Conservation (phyloP, 2,329 filamentous ascomycete species). For the Colletotrichum shisoi region DNA sequence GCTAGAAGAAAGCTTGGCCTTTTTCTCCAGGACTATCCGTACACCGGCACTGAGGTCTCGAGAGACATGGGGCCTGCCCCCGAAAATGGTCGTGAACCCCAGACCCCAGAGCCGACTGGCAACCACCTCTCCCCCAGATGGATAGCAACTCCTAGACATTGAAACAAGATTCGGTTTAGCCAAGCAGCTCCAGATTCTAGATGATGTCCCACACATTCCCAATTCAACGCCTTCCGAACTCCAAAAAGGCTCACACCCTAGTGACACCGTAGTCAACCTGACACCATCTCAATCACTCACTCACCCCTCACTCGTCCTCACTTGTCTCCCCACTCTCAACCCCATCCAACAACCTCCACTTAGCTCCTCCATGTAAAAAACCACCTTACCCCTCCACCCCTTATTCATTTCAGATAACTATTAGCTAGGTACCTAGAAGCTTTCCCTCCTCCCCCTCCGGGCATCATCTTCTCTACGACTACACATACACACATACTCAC, state of each 20-base stretch:
- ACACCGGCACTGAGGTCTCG: neutral
- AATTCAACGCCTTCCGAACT: neutral
- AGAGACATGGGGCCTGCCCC: neutral
- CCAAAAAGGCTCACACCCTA: neutral
- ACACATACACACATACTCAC: neutral
- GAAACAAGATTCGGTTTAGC: neutral
- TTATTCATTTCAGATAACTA: slow-evolving; percentile 14
- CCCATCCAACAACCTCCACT: slow-evolving; percentile 3
- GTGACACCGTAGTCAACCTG: neutral
- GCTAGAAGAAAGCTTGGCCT: slow-evolving; percentile 2
- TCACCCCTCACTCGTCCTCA: neutral
- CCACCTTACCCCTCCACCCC: slow-evolving; percentile 30
- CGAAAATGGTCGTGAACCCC: neutral
- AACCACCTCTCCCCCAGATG: neutral
- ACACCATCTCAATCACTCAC: neutral
- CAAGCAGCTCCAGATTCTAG: neutral
- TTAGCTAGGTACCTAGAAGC: slow-evolving; percentile 14
- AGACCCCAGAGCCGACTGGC: neutral
- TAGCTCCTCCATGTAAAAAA: neutral
- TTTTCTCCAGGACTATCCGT: neutral
- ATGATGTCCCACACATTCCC: neutral
- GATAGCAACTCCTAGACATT: neutral
- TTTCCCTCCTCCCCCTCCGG: neutral
- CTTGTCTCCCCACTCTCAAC: slow-evolving; percentile 15
- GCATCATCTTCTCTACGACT: neutral